A percentile compares a stretch with the other conserved stretches of the same genome.
phyloP scores from a whole-genome alignment of 1,139 yeast genomes.

The Taphrina betulina region DNA sequence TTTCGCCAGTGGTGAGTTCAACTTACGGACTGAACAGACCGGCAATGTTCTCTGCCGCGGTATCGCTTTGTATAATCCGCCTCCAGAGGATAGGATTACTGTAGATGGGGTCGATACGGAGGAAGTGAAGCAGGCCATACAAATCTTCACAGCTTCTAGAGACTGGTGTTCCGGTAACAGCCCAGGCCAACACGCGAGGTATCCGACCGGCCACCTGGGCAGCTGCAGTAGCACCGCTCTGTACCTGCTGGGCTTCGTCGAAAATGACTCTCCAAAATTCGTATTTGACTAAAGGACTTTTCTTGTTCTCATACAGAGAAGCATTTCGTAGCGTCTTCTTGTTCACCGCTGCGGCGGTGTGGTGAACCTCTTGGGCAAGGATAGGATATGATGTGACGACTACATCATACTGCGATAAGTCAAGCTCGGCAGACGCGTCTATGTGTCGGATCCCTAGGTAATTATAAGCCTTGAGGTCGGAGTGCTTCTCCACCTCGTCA shows the following conservation, averaged over 20 bases:
- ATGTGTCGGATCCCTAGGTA: constrained; percentile 11
- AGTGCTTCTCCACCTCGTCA: constrained; percentile 63
- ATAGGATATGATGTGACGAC: constrained; percentile 75
- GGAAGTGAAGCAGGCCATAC: constrained; percentile 65
- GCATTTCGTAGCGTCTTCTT: constrained; percentile 45
- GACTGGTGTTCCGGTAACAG: constrained; percentile 93
- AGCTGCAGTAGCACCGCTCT: constrained; percentile 68
- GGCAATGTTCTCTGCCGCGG: constrained; percentile 7
- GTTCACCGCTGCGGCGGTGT: constrained; percentile 63
- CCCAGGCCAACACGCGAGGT: constrained; percentile 91
- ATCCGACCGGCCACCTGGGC: constrained; percentile 76
- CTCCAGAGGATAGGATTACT: constrained; percentile 42
- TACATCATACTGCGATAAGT: constrained; percentile 63
- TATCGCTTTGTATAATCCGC: constrained; percentile 40
- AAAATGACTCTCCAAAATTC: constrained; percentile 82
- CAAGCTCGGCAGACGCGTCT: neutral
- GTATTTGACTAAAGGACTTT: constrained; percentile 74
- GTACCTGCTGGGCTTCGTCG: constrained; percentile 94
- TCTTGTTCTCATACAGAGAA: constrained; percentile 32
- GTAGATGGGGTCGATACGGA: constrained; percentile 65
- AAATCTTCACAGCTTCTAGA: constrained; percentile 65
- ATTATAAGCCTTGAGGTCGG: constrained; percentile 60
- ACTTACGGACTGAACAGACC: constrained; percentile 37
- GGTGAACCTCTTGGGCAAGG: constrained; percentile 72
- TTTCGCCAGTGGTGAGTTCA: constrained; percentile 38